Base-by-base conservation (phyloP, 345 rosid genomes). In the Eucalyptus cloeziana region DNA sequence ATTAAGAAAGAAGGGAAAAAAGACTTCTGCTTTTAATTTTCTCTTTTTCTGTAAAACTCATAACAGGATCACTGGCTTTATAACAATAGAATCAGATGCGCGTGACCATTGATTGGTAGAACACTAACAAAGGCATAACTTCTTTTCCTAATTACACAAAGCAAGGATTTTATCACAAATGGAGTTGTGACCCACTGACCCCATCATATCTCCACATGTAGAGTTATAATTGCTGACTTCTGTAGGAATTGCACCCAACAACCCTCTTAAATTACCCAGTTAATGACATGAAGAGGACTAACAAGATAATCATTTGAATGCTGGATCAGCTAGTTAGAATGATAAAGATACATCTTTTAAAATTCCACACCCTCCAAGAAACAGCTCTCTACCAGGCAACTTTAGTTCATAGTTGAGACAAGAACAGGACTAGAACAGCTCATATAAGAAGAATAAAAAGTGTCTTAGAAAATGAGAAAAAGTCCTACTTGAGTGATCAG, bases 401-500 rank as follows among this genome's bases (percentile, higher is more conserved):
- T 76, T 76, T 11, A 76, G 83, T 76, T 47, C 83, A 47, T n/a
- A 30, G 19, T 87, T 2, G 25, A 67, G 88, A 49, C 43, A 40
- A 67, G 10, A 33, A 8, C 10, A 71, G 49, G 71, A 49, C 49
- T 43, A 87, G 52, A 44, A 85, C 71, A 87, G 64, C 43, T 16
- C 87, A 50, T 86, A 71, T 37, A 37, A 71, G 81, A 37, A 37
- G 45, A 37, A 86, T 3, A 31, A 33, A 86, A 50, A 49, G 54
- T 67, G 67, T 31, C 79, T 47, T 30, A 49, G 33, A 13, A 27
- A 85, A 69, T 47, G 22, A 85, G 67, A 50, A 58, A 87, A 40
- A 90, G 40, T 87, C 88, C 79, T 94, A 98, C 99, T 83, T 96
- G 98, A 83, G 96, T 89, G 86, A 90, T 90, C 80, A 97, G 93